Base-by-base conservation (phyloP, 495 filamentous ascomycete genomes). In the Neurospora intermedia region DNA sequence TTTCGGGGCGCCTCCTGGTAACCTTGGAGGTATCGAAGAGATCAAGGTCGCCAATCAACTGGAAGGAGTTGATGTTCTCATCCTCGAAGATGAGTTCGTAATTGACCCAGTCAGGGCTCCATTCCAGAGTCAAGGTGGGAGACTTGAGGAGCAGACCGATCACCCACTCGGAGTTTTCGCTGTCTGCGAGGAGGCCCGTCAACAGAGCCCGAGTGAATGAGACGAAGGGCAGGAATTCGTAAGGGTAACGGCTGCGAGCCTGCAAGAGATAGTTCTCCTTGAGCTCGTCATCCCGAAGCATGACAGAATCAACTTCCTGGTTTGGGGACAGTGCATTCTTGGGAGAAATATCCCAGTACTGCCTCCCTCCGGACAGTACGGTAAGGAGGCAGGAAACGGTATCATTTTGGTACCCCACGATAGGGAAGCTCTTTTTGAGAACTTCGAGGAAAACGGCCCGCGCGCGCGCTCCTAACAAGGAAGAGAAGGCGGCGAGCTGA, bases 171-270 rank as follows among this genome's bases (percentile, higher is more conserved):
- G 89, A 74, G 59, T 86, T 85, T 9, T 86, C 85, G 38, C 86
- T 82, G 54, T 88, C 85, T 18, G 83, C 74, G 6, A 80, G 66
- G 31, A 79, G 75, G 43, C 81, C 79, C 11, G 77, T 82, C 8
- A 79, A 81, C 43, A 86, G 74, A 35, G 76, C 77, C 43, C 82
- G 81, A 73, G 81, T 85, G 18, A 85, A 72, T 9, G 81, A 80
- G 70, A 97, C 75, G 74, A 98, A 92, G 5, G 96, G 93, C n/a
- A 89, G 78, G 31, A 90, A 89, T 81, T 99, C 96, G 80, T 92
- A 93, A 1, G 96, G 96, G 80, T 93, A 98, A 62, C 95, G 89
- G 71, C 86, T 87, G 27, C 88, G 86, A 3, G 96, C 88, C 73
- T 87, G 83, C 27, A 83, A 80, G 43, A 94, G 86, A 71, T 92